Evolutionary conservation across 352 stramenopile genomes (phyloP).

Genomic region (Plasmopara muralis): DNA sequence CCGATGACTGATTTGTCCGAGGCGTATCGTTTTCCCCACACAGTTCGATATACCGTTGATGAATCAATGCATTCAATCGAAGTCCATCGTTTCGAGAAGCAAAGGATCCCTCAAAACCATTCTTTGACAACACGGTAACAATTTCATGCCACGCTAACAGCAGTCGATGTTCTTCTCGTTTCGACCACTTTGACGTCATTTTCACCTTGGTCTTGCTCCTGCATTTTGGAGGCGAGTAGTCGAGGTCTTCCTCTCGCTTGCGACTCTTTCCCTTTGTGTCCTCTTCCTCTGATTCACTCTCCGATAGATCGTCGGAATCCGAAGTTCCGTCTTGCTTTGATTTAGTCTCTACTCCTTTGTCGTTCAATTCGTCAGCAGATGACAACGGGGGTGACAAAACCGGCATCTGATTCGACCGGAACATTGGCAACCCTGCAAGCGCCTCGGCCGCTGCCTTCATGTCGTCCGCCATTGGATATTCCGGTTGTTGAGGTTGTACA

Average conservation of each 20-base stretch:
- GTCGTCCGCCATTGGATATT: slow-evolving; percentile 18
- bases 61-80: slow-evolving; percentile 26
- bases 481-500: neutral
- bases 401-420: slow-evolving; percentile 6
- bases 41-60: slow-evolving; percentile 31
- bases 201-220: slow-evolving; percentile 21
- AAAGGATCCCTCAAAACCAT: slow-evolving; percentile 18
- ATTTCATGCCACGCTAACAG: slow-evolving; percentile 31
- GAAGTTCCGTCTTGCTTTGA: slow-evolving; percentile 6
- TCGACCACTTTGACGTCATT: slow-evolving; percentile 23
- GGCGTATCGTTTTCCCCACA: slow-evolving; percentile 10
- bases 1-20: slow-evolving; percentile 28
- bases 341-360: neutral
- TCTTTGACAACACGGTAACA: slow-evolving; percentile 15
- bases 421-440: slow-evolving; percentile 28
- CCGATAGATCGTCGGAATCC: slow-evolving; percentile 7
- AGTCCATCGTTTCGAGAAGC: slow-evolving; percentile 25
- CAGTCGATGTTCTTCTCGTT: slow-evolving; percentile 21
- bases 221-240: slow-evolving; percentile 21
- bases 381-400: slow-evolving; percentile 14
- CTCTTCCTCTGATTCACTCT: slow-evolving; percentile 6
- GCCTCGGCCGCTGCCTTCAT: slow-evolving; percentile 31
- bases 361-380: slow-evolving; percentile 9
- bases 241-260: slow-evolving; percentile 9
- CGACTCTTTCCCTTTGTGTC: slow-evolving; percentile 4